phyloP scores from a whole-genome alignment of 164 flowering plant species.

The Stephania japonica region DNA sequence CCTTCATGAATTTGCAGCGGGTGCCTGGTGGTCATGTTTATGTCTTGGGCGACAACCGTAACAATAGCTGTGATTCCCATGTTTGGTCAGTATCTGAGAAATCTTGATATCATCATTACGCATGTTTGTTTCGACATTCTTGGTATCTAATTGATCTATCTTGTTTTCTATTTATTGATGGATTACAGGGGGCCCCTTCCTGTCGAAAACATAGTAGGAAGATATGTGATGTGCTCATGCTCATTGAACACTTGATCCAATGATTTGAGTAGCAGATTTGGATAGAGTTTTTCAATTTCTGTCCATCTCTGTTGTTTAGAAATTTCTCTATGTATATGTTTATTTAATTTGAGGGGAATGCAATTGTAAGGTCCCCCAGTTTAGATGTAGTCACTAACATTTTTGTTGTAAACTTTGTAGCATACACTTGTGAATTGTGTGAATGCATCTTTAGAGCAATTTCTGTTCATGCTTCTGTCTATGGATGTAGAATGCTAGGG shows the following conservation, averaged over 20 bases:
- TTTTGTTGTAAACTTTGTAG: not conserved
- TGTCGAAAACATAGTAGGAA: constrained; percentile 36
- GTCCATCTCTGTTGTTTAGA: not conserved
- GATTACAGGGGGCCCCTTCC: constrained; percentile 53
- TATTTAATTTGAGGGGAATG: not conserved
- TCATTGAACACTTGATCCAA: not conserved
- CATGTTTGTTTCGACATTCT: not conserved
- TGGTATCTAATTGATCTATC: not conserved
- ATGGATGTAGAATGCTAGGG: too few relatives aligned
- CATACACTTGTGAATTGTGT: not conserved
- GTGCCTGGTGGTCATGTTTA: constrained; percentile 47
- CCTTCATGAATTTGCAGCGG: constrained; percentile 28
- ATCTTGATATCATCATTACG: not conserved
- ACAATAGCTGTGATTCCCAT: constrained; percentile 52
- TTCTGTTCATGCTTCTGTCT: too few relatives aligned
- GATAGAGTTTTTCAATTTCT: not conserved
- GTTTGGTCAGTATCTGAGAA: constrained; percentile 30
- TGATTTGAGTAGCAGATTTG: not conserved
- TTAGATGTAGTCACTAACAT: not conserved
- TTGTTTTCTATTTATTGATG: not conserved
- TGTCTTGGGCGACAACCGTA: constrained; percentile 61
- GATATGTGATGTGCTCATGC: constrained; percentile 18
- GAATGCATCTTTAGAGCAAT: not conserved
- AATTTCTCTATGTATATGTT: not conserved
- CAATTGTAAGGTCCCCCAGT: not conserved